Evolutionary conservation across 805 yeast genomes (phyloP), one percentile per base, ranked within the genome.

Genomic region (Kuraishia cidri): DNA sequence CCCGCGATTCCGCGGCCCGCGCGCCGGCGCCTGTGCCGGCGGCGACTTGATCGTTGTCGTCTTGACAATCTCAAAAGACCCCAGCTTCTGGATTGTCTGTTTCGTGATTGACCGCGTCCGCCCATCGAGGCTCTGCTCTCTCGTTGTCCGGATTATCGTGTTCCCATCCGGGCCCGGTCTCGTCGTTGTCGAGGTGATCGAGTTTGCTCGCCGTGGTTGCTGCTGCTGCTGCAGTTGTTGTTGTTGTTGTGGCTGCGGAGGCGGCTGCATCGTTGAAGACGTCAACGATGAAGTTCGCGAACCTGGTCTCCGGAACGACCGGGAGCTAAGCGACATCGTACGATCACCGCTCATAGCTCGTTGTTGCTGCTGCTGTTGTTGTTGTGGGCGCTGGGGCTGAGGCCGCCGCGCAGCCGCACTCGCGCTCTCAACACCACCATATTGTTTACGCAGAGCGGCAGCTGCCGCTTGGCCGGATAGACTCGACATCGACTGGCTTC

Each of bases 71-170:
- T 71, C 74, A 30, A 50, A 58, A 1, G 72, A 66, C 21, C 72
- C 73, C 40, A 67, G 46, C 30, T 62, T 59, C 39, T 69, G 63
- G 18, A 73, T 58, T 0, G 75, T 71, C 26, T 69, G 69, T 26
- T 66, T 70, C 3, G 78, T 72, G 27, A 74, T 69, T 3, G 78
- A 71, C 35, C 56, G 62, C 0, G 79, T 72, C 26, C 76, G 60
- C 0, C 80, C 80, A 25, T 52, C 56, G 5, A 58, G 51, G 36
- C 70, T 78, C 35, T 58, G 58, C 18, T 70, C 69, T 40, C 63
- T 67, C 8, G 75, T 69, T 1, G 77, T 70, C 37, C 64, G 66
- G 8, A 69, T 62, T 6, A 70, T 60, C 8, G 51, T 52, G 18
- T 38, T 41, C 3, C 47, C 39, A 15, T 36, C 36, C 11, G 33